Percentiles rank a stretch among this genome's conserved stretches.
Conservation (phyloP, 768 basidiomycete genomes). For the Tremella fuciformis region DNA sequence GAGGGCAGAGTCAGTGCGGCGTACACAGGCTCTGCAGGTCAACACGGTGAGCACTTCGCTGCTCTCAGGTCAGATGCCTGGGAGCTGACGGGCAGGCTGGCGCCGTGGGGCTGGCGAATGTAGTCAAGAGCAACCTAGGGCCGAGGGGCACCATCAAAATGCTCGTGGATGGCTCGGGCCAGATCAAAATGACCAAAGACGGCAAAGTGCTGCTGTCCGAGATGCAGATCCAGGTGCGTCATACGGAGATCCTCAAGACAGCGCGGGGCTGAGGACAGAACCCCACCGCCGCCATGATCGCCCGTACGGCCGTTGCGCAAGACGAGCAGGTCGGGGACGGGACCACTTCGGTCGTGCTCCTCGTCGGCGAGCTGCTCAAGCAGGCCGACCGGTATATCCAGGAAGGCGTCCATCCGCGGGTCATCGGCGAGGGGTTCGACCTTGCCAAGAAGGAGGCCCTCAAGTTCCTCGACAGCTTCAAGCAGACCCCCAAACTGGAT, state of each 20-base stretch:
- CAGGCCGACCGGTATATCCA: conserved; percentile 97
- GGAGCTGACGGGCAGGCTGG: conserved; percentile 59
- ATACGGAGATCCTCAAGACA: neutral
- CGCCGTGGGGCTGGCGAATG: conserved; percentile 93
- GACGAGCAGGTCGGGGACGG: conserved; percentile 99
- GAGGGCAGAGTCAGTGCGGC: conserved; percentile 86
- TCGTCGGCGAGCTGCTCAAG: conserved; percentile 92
- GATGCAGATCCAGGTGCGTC: conserved; percentile 78
- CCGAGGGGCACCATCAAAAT: conserved; percentile 98
- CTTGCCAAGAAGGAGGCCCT: conserved; percentile 95
- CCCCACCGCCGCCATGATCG: conserved; percentile 98
- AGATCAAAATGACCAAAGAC: conserved; percentile 99
- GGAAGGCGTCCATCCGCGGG: conserved; percentile 96
- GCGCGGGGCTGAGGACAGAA: conserved; percentile 55
- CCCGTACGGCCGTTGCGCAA: conserved; percentile 95
- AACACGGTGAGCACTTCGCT: conserved; percentile 42
- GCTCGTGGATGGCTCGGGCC: conserved; percentile 96
- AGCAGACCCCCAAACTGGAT: conserved; percentile 65
- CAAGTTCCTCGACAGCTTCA: conserved; percentile 91
- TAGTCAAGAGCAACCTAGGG: conserved; percentile 95
- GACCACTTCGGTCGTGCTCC: conserved; percentile 90
- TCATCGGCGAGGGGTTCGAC: conserved; percentile 93
- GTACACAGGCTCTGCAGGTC: conserved; percentile 88
- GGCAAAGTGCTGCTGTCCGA: conserved; percentile 97
- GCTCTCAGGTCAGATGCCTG: neutral